A percentile compares a stretch with the other conserved stretches of the same genome.
phyloP scores from a whole-genome alignment of 179 eudicot species.

The Beta macrorhiza region DNA sequence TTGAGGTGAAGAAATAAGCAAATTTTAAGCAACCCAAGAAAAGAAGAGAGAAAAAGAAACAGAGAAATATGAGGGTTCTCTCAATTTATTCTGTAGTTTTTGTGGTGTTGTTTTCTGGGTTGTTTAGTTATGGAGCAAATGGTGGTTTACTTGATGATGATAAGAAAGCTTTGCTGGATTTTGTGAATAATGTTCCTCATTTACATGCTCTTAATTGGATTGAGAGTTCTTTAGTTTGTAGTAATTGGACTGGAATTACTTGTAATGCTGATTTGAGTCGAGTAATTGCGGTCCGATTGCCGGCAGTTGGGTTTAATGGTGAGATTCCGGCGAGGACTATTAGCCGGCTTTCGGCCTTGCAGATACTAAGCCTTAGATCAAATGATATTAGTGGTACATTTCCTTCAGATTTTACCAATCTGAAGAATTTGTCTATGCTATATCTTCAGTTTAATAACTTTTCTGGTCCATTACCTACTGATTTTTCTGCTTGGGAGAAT shows the following conservation, averaged over 20 bases:
- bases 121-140: slow-evolving; percentile 23
- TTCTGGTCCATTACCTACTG: slow-evolving; percentile 59
- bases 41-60: neutral
- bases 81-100: slow-evolving; percentile 21
- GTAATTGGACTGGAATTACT: slow-evolving; percentile 60
- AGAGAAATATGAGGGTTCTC: slow-evolving; percentile 33
- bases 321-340: slow-evolving; percentile 58
- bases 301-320: slow-evolving; percentile 68
- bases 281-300: slow-evolving; percentile 54
- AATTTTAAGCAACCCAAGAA: slow-evolving; percentile 7
- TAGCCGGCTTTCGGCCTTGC: slow-evolving; percentile 57
- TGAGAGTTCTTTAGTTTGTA: slow-evolving; percentile 42
- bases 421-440: slow-evolving; percentile 54
- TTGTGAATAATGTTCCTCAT: slow-evolving; percentile 47
- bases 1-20: slow-evolving; percentile 13
- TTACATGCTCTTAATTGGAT: slow-evolving; percentile 54
- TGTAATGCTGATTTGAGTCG: slow-evolving; percentile 53
- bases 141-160: slow-evolving; percentile 44
- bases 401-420: slow-evolving; percentile 56
- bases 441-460: slow-evolving; percentile 69
- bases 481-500: slow-evolving; percentile 69
- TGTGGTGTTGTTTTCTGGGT: slow-evolving; percentile 22
- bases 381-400: slow-evolving; percentile 61
- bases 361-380: slow-evolving; percentile 65
- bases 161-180: slow-evolving; percentile 63